phyloP scores from a whole-genome alignment of 345 rosid species.

The Lepidium aucheri region DNA sequence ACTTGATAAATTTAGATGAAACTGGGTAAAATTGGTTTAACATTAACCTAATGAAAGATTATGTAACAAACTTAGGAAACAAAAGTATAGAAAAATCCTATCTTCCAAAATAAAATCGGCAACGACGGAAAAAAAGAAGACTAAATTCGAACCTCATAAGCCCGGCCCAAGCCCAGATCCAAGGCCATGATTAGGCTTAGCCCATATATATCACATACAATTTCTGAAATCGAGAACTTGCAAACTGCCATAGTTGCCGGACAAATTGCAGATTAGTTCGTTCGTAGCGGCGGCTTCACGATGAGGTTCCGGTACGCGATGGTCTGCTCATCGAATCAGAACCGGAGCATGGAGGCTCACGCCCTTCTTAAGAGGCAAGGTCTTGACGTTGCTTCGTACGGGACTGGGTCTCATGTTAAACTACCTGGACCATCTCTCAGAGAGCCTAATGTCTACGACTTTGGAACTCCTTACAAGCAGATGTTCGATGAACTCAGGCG shows the following conservation, averaged over 20 bases:
- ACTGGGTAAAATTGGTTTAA: too few relatives aligned
- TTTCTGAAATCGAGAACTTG: neutral
- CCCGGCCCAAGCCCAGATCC: neutral
- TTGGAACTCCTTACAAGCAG: conserved; percentile 91
- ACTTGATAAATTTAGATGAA: too few relatives aligned
- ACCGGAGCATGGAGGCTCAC: conserved; percentile 95
- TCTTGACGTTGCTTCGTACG: conserved; percentile 91
- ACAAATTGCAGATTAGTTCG: neutral
- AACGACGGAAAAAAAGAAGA: neutral
- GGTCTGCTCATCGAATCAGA: conserved; percentile 91
- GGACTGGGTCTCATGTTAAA: conserved; percentile 86
- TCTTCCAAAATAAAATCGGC: too few relatives aligned
- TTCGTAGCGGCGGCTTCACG: neutral
- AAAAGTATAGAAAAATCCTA: too few relatives aligned
- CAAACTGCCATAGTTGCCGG: conserved; percentile 11
- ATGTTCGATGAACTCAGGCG: conserved; percentile 96
- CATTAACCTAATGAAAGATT: too few relatives aligned
- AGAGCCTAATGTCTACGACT: conserved; percentile 90
- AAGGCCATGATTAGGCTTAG: neutral
- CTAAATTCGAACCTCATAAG: neutral
- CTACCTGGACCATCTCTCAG: conserved; percentile 84
- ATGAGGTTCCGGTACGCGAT: conserved; percentile 83
- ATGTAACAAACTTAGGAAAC: too few relatives aligned
- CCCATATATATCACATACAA: neutral
- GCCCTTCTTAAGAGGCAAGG: conserved; percentile 70